Conservation (phyloP, 2,329 filamentous ascomycete genomes). For the Fusarium sacchari region DNA sequence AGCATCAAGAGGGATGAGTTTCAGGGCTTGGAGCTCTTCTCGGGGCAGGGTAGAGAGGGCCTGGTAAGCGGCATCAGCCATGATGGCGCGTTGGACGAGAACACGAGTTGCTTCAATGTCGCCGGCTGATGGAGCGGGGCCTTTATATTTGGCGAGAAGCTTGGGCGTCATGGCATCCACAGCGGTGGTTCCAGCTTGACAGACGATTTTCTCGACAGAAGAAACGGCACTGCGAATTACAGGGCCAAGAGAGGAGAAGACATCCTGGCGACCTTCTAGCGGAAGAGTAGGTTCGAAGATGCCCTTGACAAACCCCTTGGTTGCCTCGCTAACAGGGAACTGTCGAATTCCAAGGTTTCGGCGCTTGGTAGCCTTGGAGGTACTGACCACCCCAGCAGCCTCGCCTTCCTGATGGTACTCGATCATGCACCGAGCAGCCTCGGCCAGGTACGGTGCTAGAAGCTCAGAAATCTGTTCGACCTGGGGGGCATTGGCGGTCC, state of each 20-base stretch:
- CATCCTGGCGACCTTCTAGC: slow-evolving; percentile 11
- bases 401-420: background rate
- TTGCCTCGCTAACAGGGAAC: background rate
- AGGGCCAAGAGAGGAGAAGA: slow-evolving; percentile 24
- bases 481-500: slow-evolving; percentile 13
- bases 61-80: slow-evolving; percentile 31
- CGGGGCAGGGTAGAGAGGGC: slow-evolving; percentile 4
- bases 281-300: slow-evolving; percentile 24
- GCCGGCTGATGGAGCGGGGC: background rate
- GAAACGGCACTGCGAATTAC: slow-evolving; percentile 9
- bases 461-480: slow-evolving; percentile 7
- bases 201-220: slow-evolving; percentile 8
- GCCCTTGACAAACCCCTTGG: slow-evolving; percentile 20
- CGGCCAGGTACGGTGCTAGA: slow-evolving; percentile 16
- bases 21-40: slow-evolving; percentile 5
- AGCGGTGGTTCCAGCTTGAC: background rate
- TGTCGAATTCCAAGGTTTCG: slow-evolving; percentile 5
- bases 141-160: background rate
- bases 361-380: no score
- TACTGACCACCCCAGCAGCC: no score
- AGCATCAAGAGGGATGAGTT: slow-evolving; percentile 1
- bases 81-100: slow-evolving; percentile 27
- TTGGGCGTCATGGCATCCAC: slow-evolving; percentile 8
- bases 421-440: slow-evolving; percentile 2
- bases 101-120: slow-evolving; percentile 9